Conservation (phyloP, 108 stramenopile genomes). For the Cyclotella distinguenda region DNA sequence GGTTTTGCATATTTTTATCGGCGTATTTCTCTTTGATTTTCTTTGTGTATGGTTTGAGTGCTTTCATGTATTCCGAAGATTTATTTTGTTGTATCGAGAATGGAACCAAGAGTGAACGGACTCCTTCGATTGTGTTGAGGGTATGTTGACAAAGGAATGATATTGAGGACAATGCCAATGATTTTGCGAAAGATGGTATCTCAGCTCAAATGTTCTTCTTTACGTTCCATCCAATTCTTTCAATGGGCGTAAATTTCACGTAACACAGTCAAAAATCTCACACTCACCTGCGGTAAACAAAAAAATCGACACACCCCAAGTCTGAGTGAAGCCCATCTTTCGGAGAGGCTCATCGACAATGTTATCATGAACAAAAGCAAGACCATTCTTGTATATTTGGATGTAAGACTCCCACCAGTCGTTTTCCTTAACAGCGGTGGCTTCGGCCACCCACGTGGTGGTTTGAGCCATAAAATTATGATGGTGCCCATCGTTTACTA, state of each 20-base stretch:
- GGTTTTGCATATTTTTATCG: slow-evolving; percentile 85
- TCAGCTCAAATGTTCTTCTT: no score
- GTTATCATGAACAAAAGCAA: slow-evolving; percentile 60
- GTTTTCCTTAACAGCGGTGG: slow-evolving; percentile 11
- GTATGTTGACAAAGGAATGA: neutral
- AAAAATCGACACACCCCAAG: slow-evolving; percentile 82
- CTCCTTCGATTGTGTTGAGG: no score
- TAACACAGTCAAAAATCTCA: neutral
- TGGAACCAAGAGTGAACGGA: slow-evolving; percentile 84
- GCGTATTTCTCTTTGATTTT: slow-evolving; percentile 91
- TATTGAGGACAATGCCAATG: neutral
- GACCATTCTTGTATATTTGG: slow-evolving; percentile 39
- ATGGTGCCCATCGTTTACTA: neutral
- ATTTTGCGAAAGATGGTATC: no score
- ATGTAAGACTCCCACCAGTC: slow-evolving; percentile 35
- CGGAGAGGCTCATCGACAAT: slow-evolving; percentile 64
- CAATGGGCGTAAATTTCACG: no score
- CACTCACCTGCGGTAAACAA: slow-evolving; percentile 72
- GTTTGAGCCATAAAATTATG: neutral
- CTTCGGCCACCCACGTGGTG: slow-evolving; percentile 29
- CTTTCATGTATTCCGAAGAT: slow-evolving; percentile 88
- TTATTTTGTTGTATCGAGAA: slow-evolving; percentile 89
- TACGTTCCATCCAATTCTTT: no score
- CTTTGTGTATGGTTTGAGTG: slow-evolving; percentile 83
- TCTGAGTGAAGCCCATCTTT: slow-evolving; percentile 63